Evolutionary conservation across 1,284 basidiomycete species (phyloP).

Genomic region (Melampsora americana): DNA sequence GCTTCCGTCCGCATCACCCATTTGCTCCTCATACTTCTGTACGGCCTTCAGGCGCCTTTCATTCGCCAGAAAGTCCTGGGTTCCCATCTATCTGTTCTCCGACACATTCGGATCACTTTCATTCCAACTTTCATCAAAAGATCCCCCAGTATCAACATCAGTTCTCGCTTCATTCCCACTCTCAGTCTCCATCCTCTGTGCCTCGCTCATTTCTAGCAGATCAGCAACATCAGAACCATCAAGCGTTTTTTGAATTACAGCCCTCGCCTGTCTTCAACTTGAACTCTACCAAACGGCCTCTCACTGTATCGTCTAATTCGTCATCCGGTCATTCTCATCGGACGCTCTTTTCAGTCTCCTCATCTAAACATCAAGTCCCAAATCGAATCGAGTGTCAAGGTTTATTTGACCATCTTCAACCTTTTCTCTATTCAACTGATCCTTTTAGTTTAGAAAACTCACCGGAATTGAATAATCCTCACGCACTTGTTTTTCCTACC

Average conservation of each 20-base stretch:
- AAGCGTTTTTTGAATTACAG: neutral
- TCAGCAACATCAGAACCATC: neutral
- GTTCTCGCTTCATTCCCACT: constrained; percentile 2
- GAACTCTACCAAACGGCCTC: neutral
- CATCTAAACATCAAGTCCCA: neutral
- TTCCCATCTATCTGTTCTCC: neutral
- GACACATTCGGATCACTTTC: neutral
- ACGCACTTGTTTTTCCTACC: constrained; percentile 24
- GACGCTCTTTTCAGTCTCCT: neutral
- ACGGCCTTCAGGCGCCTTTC: neutral
- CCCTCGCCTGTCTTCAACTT: constrained; percentile 2
- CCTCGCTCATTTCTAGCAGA: constrained; percentile 1
- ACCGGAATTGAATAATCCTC: constrained; percentile 20
- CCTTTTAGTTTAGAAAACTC: constrained; percentile 40
- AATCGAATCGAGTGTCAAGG: constrained; percentile 4
- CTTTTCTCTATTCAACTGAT: constrained; percentile 27
- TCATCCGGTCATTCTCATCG: constrained; percentile 1
- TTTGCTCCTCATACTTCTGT: constrained; percentile 10
- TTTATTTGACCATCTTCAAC: constrained; percentile 26
- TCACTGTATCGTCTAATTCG: neutral
- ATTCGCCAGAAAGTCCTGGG: neutral
- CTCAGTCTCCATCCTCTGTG: constrained; percentile 9
- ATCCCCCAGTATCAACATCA: constrained; percentile 9
- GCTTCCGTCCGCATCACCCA: constrained; percentile 14
- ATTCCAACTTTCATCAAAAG: constrained; percentile 7